phyloP scores from a whole-genome alignment of 352 stramenopile species.

The Proteromonas lacertae region DNA sequence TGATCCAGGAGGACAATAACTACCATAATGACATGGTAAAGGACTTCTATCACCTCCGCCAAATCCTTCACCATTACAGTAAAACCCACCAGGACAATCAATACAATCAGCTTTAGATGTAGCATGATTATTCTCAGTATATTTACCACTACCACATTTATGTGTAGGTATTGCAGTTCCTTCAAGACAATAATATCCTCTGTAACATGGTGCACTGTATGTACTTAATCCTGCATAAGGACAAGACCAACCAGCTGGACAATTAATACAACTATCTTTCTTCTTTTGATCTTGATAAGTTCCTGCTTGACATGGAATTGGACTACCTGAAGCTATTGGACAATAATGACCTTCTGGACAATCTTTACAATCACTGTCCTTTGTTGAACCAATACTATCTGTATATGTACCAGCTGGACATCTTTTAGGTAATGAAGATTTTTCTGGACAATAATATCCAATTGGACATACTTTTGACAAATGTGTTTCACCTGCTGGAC shows the following conservation, averaged over 20 bases:
- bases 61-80: slow-evolving; percentile 14
- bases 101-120: slow-evolving; percentile 28
- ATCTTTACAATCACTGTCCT: slow-evolving; percentile 13
- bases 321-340: slow-evolving; percentile 17
- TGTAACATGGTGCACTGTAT: slow-evolving; percentile 5
- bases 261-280: slow-evolving; percentile 11
- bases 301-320: slow-evolving; percentile 17
- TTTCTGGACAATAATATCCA: slow-evolving; percentile 6
- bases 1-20: slow-evolving; percentile 34
- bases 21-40: slow-evolving; percentile 32
- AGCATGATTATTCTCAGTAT: slow-evolving; percentile 20
- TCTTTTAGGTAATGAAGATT: slow-evolving; percentile 8
- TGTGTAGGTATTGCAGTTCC: slow-evolving; percentile 27
- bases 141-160: slow-evolving; percentile 40
- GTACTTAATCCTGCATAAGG: slow-evolving; percentile 4
- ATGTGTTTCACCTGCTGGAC: slow-evolving; percentile 19
- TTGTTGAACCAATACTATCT: too few species aligned
- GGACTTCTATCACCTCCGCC: slow-evolving; percentile 15
- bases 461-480: neutral
- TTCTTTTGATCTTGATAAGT: slow-evolving; percentile 8
- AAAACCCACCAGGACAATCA: slow-evolving; percentile 26
- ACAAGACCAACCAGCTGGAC: slow-evolving; percentile 32
- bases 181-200: slow-evolving; percentile 18
- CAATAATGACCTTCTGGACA: too few species aligned
- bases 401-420: slow-evolving; percentile 19